A percentile compares a stretch with the other conserved stretches of the same genome.
Conservation (phyloP, 108 stramenopile genomes). For the Fragilaria crotonensis region DNA sequence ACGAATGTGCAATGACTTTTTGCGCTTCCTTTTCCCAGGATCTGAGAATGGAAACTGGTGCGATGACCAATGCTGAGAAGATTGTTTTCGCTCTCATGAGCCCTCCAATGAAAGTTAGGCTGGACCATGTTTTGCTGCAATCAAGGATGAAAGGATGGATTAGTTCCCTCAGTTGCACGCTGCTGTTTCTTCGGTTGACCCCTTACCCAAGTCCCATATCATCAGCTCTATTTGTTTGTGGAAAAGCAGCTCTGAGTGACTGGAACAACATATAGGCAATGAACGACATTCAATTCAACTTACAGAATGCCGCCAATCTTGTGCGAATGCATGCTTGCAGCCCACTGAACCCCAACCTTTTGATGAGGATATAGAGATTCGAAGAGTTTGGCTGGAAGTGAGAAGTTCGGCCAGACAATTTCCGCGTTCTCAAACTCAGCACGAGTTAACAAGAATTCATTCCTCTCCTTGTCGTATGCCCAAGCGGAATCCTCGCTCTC, state of each 20-base stretch:
- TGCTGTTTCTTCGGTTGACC: background rate
- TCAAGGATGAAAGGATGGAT: slow-evolving; percentile 2
- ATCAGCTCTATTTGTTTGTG: slow-evolving; percentile 8
- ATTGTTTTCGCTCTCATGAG: slow-evolving; percentile 64
- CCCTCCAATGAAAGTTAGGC: slow-evolving; percentile 51
- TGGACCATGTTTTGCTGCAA: slow-evolving; percentile 61
- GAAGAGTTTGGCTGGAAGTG: slow-evolving; percentile 42
- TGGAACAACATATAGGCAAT: background rate
- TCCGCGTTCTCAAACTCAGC: background rate
- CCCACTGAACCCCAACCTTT: slow-evolving; percentile 86
- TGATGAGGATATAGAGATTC: slow-evolving; percentile 72
- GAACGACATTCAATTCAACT: slow-evolving; percentile 14
- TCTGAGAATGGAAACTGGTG: slow-evolving; percentile 60
- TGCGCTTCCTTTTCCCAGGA: slow-evolving; percentile 73
- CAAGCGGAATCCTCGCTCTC: slow-evolving; percentile 5
- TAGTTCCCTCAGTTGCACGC: background rate
- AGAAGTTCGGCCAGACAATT: slow-evolving; percentile 43
- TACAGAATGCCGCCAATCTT: slow-evolving; percentile 86
- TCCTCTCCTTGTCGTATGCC: slow-evolving; percentile 8
- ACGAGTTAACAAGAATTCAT: slow-evolving; percentile 9
- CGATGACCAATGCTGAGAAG: slow-evolving; percentile 62
- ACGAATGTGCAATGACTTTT: slow-evolving; percentile 31
- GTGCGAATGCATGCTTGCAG: slow-evolving; percentile 68
- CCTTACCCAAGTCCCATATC: slow-evolving; percentile 31
- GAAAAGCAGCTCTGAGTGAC: background rate